phyloP scores from a whole-genome alignment of 208 protist genomes.

The Zelonia costaricensis region DNA sequence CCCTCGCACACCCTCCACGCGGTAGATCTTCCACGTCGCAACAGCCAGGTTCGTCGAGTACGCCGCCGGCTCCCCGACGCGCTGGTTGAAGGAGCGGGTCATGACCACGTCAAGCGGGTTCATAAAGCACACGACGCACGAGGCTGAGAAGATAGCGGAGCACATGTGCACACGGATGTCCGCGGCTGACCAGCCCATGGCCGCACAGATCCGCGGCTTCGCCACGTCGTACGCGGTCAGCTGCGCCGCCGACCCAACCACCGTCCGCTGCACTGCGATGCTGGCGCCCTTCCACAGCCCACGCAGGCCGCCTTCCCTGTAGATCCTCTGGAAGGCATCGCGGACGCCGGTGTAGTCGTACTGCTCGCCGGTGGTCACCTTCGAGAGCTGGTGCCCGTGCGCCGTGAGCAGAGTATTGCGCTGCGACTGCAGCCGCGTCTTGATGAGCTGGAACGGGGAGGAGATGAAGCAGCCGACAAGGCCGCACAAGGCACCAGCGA shows the following conservation, averaged over 20 bases:
- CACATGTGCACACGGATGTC: constrained; percentile 57
- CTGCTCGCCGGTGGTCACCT: constrained; percentile 44
- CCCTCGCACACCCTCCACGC: constrained; percentile 62
- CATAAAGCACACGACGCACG: constrained; percentile 38
- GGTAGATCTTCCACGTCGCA: constrained; percentile 42
- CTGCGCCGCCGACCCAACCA: constrained; percentile 47
- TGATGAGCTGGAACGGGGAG: constrained; percentile 66
- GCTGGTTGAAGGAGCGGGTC: constrained; percentile 61
- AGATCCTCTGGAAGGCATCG: constrained; percentile 49
- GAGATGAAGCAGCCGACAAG: constrained; percentile 43
- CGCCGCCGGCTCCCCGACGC: constrained; percentile 6
- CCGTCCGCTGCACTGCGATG: constrained; percentile 43
- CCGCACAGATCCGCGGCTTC: constrained; percentile 20
- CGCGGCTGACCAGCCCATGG: constrained; percentile 17
- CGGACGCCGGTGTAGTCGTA: constrained; percentile 44
- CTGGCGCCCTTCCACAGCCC: constrained; percentile 51
- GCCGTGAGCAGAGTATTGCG: constrained; percentile 29
- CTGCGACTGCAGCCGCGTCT: constrained; percentile 73
- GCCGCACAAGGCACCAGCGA: constrained; percentile 37
- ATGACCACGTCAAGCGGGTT: constrained; percentile 73
- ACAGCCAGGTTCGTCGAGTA: constrained; percentile 39
- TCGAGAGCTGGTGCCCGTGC: constrained; percentile 19
- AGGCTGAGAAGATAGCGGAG: constrained; percentile 32
- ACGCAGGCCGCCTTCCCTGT: constrained; percentile 32
- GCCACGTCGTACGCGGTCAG: constrained; percentile 55